Evolutionary conservation across 306 rosid species (phyloP), one percentile per base, ranked within the genome.

Genomic region (Quercus wislizeni): DNA sequence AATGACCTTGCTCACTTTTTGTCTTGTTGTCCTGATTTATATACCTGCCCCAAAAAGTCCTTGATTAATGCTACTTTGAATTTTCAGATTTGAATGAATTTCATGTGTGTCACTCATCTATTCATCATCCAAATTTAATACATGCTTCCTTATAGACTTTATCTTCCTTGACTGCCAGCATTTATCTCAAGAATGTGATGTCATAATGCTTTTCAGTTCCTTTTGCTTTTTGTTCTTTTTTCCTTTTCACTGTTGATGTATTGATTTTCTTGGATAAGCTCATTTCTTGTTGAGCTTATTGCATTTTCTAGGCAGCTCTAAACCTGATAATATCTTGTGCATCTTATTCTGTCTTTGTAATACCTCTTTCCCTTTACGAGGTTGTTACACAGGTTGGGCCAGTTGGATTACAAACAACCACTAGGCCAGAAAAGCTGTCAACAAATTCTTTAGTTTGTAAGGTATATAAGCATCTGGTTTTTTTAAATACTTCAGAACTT

Each of bases 341-440:
- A 64, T 70, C 55, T 33, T 73, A 58, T 51, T 82, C 61, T 71
- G 21, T 73, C 59, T 25, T 55, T 56, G 30, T 49, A 54, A 75
- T 54, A 59, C 81, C 13, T 9, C 11, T 43, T 43, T 21, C 72
- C 63, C 81, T 81, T 63, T 33, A 12, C 74, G 72, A 86, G 91
- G 88, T 70, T 73, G 49, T 76, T 27, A 74, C 41, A 64, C 63
- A 52, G 65, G 78, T 78, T 46, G 81, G 74, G 69, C 76, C 83
- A 31, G 56, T 57, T 78, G 80, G 76, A 57, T 72, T 67, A 51
- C 73, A 52, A 70, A 73, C 86, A 65, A 25, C 79, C 5, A 25
- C 79, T 31, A 80, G 79, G 73, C 82, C 71, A 76, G 82, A 81
- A 61, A 88, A 86, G 83, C 76, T 84, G 55, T 63, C 84, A 1